Evolutionary conservation across 2,329 filamentous ascomycete genomes (phyloP).

Genomic region (Aspergillus sp.): DNA sequence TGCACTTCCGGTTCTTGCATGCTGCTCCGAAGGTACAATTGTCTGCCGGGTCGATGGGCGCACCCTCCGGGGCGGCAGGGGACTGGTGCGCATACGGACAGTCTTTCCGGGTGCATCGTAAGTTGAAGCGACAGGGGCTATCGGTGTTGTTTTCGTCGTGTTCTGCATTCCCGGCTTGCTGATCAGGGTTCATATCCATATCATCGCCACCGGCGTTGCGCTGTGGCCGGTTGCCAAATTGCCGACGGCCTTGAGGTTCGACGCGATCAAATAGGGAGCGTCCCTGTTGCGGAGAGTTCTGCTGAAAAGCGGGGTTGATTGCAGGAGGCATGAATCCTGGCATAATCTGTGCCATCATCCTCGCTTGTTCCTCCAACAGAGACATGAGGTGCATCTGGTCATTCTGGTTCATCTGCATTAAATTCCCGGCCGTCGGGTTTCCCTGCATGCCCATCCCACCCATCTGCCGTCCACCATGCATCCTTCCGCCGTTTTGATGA

Average conservation of each 20-base stretch:
- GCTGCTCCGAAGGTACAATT: slow-evolving; percentile 77
- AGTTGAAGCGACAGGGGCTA: slow-evolving; percentile 79
- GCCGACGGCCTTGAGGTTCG: slow-evolving; percentile 44
- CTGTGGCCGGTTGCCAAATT: slow-evolving; percentile 43
- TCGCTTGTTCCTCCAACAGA: slow-evolving; percentile 77
- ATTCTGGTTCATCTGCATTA: slow-evolving; percentile 52
- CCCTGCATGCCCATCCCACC: slow-evolving; percentile 35
- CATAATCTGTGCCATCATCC: slow-evolving; percentile 71
- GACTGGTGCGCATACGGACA: slow-evolving; percentile 94
- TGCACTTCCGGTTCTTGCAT: slow-evolving; percentile 94
- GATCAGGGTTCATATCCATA: slow-evolving; percentile 32
- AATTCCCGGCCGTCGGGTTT: slow-evolving; percentile 9
- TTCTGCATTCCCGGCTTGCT: slow-evolving; percentile 28
- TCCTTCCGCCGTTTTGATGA: slow-evolving; percentile 35
- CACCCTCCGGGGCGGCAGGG: slow-evolving; percentile 72
- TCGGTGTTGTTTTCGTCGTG: slow-evolving; percentile 48
- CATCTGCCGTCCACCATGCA: slow-evolving; percentile 41
- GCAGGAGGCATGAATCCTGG: slow-evolving; percentile 47
- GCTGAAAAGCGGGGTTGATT: slow-evolving; percentile 48
- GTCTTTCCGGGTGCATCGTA: slow-evolving; percentile 76
- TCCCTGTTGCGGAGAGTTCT: slow-evolving; percentile 37
- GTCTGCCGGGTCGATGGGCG: slow-evolving; percentile 69
- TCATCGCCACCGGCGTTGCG: slow-evolving; percentile 22
- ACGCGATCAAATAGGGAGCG: slow-evolving; percentile 70
- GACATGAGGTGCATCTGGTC: slow-evolving; percentile 67